Evolutionary conservation across 192 early-diverging fungal genomes (phyloP).

Genomic region (Powellomyces hirtus): DNA sequence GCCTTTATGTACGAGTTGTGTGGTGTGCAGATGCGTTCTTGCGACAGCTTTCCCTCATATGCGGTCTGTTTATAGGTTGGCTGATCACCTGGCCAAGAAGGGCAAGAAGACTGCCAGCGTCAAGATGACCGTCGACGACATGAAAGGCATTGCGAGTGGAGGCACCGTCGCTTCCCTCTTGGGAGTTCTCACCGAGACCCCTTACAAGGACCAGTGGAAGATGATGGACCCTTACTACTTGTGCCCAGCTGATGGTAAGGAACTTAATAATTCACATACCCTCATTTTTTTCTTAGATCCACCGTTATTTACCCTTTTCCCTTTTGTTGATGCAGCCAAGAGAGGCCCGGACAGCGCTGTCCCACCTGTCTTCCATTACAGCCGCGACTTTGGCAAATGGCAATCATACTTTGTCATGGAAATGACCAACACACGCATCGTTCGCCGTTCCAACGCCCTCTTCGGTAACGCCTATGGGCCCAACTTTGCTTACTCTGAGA

Average conservation of each 20-base stretch:
- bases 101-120: constrained; percentile 27
- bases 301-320: constrained; percentile 13
- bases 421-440: constrained; percentile 59
- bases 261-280: too few species aligned
- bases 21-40: not conserved
- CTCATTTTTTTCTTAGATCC: too few species aligned
- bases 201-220: constrained; percentile 26
- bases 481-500: constrained; percentile 62
- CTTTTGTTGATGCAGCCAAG: constrained; percentile 1
- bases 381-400: constrained; percentile 56
- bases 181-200: constrained; percentile 19
- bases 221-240: constrained; percentile 35
- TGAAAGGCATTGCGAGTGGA: constrained; percentile 58
- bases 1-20: constrained; percentile 56
- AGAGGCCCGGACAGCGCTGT: constrained; percentile 1
- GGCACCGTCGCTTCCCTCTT: constrained; percentile 60
- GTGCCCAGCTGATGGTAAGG: constrained; percentile 9
- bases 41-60: too few species aligned
- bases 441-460: constrained; percentile 62
- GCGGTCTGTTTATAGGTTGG: constrained; percentile 33
- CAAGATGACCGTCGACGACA: constrained; percentile 1
- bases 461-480: constrained; percentile 51
- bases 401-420: constrained; percentile 67
- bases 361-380: constrained; percentile 15
- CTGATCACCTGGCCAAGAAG: constrained; percentile 42